Percentiles rank a stretch among this genome's conserved stretches.
These are phyloP conservation scores for Typha latifolia DNA, from an alignment of 176 grass and related monocot genomes.

Conservation along the genomic window DNA sequence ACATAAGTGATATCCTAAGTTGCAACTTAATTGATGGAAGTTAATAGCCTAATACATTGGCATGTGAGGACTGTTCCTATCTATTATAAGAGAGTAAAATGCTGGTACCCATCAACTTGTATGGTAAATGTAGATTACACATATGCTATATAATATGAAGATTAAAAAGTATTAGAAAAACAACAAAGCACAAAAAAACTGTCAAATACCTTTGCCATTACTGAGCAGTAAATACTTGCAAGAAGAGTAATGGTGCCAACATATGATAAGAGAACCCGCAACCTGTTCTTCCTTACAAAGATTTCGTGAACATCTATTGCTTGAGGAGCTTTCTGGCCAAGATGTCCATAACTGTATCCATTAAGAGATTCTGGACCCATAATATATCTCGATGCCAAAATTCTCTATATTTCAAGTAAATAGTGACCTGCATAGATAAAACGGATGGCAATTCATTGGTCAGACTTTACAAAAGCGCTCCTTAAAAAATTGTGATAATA, in stretches of 20 bases:
- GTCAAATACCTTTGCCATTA: constrained; percentile 37
- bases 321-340: constrained; percentile 5
- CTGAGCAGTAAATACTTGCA: constrained; percentile 18
- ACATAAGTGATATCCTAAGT: background rate
- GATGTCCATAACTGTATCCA: constrained; percentile 32
- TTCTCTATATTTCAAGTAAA: background rate
- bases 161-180: background rate
- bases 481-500: too few species aligned
- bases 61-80: background rate
- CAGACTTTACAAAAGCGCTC: too few species aligned
- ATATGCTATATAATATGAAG: background rate
- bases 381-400: background rate
- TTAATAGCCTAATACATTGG: background rate
- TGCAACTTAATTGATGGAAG: background rate
- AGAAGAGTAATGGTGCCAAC: constrained; percentile 24
- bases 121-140: too few species aligned
- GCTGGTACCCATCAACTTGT: too few species aligned
- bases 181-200: background rate
- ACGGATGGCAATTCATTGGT: too few species aligned
- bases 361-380: background rate
- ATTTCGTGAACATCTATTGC: constrained; percentile 54
- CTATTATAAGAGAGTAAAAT: too few species aligned
- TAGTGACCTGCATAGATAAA: background rate
- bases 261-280: constrained; percentile 32
- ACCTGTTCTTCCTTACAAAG: constrained; percentile 30